Conservation (phyloP, 768 basidiomycete genomes). For the Calvatia gigantea region DNA sequence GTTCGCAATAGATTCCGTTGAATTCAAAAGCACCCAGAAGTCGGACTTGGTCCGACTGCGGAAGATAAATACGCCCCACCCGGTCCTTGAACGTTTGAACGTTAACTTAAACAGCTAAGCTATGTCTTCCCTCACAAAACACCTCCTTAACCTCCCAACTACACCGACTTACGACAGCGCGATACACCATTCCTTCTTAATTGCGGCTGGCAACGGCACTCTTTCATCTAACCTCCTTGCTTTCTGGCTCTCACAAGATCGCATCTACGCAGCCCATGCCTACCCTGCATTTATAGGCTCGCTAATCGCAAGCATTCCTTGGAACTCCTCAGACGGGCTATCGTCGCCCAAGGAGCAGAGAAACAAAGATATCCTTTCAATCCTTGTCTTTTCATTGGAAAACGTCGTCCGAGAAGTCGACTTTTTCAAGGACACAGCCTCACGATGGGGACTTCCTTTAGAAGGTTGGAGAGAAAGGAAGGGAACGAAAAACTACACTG, state of each 20-base stretch:
- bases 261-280: slow-evolving; percentile 69
- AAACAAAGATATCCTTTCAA: slow-evolving; percentile 39
- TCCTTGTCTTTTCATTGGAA: slow-evolving; percentile 49
- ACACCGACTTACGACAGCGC: slow-evolving; percentile 41
- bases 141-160: slow-evolving; percentile 35
- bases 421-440: slow-evolving; percentile 57
- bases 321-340: slow-evolving; percentile 29
- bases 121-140: slow-evolving; percentile 24
- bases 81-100: neutral
- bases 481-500: slow-evolving; percentile 66
- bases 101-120: neutral
- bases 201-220: slow-evolving; percentile 47
- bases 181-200: slow-evolving; percentile 57
- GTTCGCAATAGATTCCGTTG: too few relatives aligned
- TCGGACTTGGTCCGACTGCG: neutral
- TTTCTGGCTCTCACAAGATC: slow-evolving; percentile 70
- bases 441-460: slow-evolving; percentile 41
- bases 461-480: slow-evolving; percentile 50
- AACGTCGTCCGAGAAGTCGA: slow-evolving; percentile 54
- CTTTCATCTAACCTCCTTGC: slow-evolving; percentile 46
- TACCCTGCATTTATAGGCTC: slow-evolving; percentile 71
- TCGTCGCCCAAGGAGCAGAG: slow-evolving; percentile 29
- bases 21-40: neutral
- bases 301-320: slow-evolving; percentile 60
- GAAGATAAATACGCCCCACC: neutral